These are phyloP conservation scores for Falciphora oryzae DNA, from an alignment of 2,329 filamentous ascomycete genomes.

Conservation along the genomic window DNA sequence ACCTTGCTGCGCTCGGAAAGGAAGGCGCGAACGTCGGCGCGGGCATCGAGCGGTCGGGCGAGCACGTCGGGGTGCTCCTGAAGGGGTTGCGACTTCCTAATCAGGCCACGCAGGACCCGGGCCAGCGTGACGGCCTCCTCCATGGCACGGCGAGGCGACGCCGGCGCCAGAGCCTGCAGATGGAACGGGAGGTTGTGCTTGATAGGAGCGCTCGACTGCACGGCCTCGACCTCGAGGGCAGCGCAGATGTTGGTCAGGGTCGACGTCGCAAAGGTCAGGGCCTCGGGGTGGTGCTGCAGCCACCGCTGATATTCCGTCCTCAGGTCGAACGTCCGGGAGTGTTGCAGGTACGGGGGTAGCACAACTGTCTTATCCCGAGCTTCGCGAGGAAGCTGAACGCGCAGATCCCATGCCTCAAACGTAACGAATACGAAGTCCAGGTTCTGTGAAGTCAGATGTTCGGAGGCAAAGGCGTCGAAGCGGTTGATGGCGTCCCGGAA, in stretches of 20 bases:
- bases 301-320: conserved; percentile 97
- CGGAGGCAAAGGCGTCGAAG: conserved; percentile 88
- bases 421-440: conserved; percentile 98
- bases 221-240: conserved; percentile 93
- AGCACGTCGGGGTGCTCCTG: conserved; percentile 94
- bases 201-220: conserved; percentile 95
- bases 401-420: conserved; percentile 95
- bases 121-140: conserved; percentile 94
- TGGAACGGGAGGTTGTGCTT: conserved; percentile 99
- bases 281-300: conserved; percentile 98
- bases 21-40: conserved; percentile 94
- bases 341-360: conserved; percentile 91
- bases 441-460: conserved; percentile 85
- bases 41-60: conserved; percentile 91
- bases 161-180: conserved; percentile 88
- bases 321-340: conserved; percentile 94
- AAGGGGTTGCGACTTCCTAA: conserved; percentile 90
- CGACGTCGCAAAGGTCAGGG: conserved; percentile 90
- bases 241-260: conserved; percentile 97
- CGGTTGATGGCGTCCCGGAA: conserved; percentile 96
- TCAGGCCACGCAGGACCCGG: conserved; percentile 83
- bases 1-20: conserved; percentile 96
- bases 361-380: conserved; percentile 98
- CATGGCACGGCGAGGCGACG: conserved; percentile 92
- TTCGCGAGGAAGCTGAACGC: conserved; percentile 94